These are phyloP conservation scores for Millerozyma miso DNA, from an alignment of 805 yeast genomes.

Conservation along the genomic window DNA sequence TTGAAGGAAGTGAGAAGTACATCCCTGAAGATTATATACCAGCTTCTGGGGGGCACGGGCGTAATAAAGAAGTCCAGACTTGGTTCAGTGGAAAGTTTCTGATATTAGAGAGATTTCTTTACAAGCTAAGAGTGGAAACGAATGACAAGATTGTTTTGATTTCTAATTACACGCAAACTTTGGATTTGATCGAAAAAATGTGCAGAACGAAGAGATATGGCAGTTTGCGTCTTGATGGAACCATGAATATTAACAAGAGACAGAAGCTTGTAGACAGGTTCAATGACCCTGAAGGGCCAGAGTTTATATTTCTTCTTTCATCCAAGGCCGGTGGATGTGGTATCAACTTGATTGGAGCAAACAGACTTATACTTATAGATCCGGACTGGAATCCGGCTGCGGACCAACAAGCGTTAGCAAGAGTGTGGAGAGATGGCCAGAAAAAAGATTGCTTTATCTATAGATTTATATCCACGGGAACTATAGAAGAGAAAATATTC, in stretches of 20 bases:
- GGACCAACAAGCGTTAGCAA: conserved; percentile 94
- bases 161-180: conserved; percentile 90
- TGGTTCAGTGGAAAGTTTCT: conserved; percentile 84
- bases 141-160: conserved; percentile 93
- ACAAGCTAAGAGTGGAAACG: conserved; percentile 71
- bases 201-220: conserved; percentile 78
- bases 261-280: conserved; percentile 89
- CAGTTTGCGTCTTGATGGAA: conserved; percentile 80
- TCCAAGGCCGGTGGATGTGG: conserved; percentile 99
- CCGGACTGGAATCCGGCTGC: conserved; percentile 98
- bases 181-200: conserved; percentile 83
- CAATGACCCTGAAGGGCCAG: conserved; percentile 84
- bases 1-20: conserved; percentile 61
- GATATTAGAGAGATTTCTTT: conserved; percentile 79
- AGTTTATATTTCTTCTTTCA: conserved; percentile 82
- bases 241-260: conserved; percentile 86
- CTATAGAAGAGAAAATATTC: conserved; percentile 93
- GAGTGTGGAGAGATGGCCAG: conserved; percentile 99
- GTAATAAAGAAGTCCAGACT: conserved; percentile 70
- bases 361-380: conserved; percentile 80
- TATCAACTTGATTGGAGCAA: conserved; percentile 94
- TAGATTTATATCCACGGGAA: conserved; percentile 89
- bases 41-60: conserved; percentile 43
- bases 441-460: conserved; percentile 95
- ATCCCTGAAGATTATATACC: conserved; percentile 72